Evolutionary conservation across 768 basidiomycete species (phyloP), one percentile per base, ranked within the genome.

Genomic region (Kwoniella dendrophila): DNA sequence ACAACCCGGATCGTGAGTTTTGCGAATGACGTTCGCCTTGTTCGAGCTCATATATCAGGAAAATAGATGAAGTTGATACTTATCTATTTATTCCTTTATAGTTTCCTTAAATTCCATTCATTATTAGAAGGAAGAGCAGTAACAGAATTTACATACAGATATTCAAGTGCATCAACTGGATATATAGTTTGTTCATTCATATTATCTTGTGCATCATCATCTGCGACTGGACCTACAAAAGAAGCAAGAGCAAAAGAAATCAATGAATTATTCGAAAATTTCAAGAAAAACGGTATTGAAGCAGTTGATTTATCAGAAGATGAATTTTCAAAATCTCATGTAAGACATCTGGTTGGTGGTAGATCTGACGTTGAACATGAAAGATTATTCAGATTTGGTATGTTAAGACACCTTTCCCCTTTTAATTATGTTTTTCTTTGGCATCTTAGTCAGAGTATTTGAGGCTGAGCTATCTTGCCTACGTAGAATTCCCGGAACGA

Each of bases 141-240:
- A 26, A 97, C 96, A 10, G 96, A 99, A 78, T 98, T 98, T 76
- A 86, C 90, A 41, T 99, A 99, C 79, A 88, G 96, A 27, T 95
- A 88, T 78, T 77, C 80, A 3, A 83, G 86, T 4, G 82, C 85
- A 0, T 84, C 85, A 38, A 80, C 84, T 52, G 96, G 95, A 7
- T 90, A 90, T 66, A 87, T 98, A 64, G 87, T 96, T 80, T 81
- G 94, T 44, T 97, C 95, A 2, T 95, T 97, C 85, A 87, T 87
- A 75, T 83, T 79, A 24, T 57, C 93, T 20, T 85, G 88, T 24
- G 74, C 80, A 4, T 69, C 75, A 4, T 78, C 79, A 0, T 71
- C 78, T 2, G 83, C 87, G 1, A 81, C 84, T 5, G 81, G 68
- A 2, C 75, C 73, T 0, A 73, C 80, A 1, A 78, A 78, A 20